Percentiles rank a stretch among this genome's conserved stretches.
These are phyloP conservation scores for Coprinopsis cinerea DNA, from an alignment of 768 basidiomycete genomes.

Conservation along the genomic window DNA sequence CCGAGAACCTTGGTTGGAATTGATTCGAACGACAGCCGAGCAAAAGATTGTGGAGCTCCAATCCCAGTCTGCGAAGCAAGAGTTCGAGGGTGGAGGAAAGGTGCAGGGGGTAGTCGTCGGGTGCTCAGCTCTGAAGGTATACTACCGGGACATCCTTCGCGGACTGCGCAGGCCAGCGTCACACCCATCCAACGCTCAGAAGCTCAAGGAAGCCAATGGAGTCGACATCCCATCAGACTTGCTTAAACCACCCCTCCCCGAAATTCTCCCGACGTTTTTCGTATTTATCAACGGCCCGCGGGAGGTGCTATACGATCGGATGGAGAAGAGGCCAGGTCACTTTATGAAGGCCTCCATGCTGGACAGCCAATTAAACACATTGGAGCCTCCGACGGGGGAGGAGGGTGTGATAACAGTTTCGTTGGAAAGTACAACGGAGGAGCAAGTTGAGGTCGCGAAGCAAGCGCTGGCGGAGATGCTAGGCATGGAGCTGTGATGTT, in stretches of 20 bases:
- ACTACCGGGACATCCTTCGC: constrained; percentile 79
- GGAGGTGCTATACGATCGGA: constrained; percentile 54
- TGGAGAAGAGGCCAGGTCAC: constrained; percentile 61
- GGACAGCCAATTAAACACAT: constrained; percentile 64
- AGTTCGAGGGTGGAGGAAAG: constrained; percentile 8
- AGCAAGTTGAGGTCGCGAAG: constrained; percentile 46
- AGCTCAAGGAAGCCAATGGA: no score
- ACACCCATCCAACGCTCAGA: constrained; percentile 4
- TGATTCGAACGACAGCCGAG: constrained; percentile 63
- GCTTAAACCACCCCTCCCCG: constrained; percentile 23
- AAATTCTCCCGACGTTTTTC: constrained; percentile 59
- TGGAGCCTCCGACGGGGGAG: constrained; percentile 68
- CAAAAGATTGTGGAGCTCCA: constrained; percentile 24
- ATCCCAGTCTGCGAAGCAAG: constrained; percentile 3
- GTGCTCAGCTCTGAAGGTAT: constrained; percentile 78
- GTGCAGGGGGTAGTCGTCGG: constrained; percentile 66
- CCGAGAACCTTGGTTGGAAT: constrained; percentile 78
- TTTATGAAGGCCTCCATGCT: constrained; percentile 85
- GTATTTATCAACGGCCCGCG: constrained; percentile 67
- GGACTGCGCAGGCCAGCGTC: constrained; percentile 31
- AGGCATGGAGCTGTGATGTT: neutral
- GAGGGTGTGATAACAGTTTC: constrained; percentile 61
- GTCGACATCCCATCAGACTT: constrained; percentile 20
- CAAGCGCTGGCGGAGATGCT: constrained; percentile 25
- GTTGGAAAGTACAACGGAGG: constrained; percentile 44